These are phyloP conservation scores for Globisporangium rhizosaccharum DNA, from an alignment of 352 stramenopile genomes.

Conservation along the genomic window DNA sequence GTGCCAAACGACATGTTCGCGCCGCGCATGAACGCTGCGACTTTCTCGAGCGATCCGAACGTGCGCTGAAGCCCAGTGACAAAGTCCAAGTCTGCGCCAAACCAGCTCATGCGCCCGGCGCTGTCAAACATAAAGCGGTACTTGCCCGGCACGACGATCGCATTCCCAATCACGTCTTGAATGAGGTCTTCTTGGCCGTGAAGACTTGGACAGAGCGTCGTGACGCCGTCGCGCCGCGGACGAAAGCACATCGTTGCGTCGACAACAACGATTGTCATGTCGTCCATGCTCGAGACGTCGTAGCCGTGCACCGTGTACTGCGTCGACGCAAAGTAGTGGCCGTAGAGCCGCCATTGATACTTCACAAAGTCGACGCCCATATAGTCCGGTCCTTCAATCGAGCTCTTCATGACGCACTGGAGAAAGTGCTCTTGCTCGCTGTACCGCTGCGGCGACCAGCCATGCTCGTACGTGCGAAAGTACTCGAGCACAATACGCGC, in stretches of 20 bases:
- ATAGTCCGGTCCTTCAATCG: constrained; percentile 48
- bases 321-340: constrained; percentile 30
- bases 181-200: constrained; percentile 33
- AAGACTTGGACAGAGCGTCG: constrained; percentile 40
- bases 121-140: constrained; percentile 54
- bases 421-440: constrained; percentile 44
- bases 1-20: constrained; percentile 50
- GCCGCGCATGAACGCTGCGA: constrained; percentile 30
- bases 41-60: constrained; percentile 41
- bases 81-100: constrained; percentile 59
- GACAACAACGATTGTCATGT: constrained; percentile 46
- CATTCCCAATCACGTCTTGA: constrained; percentile 36
- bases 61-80: constrained; percentile 33
- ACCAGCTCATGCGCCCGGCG: constrained; percentile 36
- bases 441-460: constrained; percentile 20
- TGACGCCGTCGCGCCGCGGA: constrained; percentile 30
- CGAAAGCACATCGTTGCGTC: constrained; percentile 34
- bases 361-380: constrained; percentile 38
- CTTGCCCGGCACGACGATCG: constrained; percentile 34
- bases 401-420: constrained; percentile 38
- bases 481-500: constrained; percentile 42
- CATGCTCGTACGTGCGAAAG: constrained; percentile 47
- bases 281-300: constrained; percentile 24
- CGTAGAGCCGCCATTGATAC: constrained; percentile 51
- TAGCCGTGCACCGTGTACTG: constrained; percentile 26